Base-by-base conservation (phyloP, 2,329 filamentous ascomycete genomes). In the Cercospora zeae-maydis region DNA sequence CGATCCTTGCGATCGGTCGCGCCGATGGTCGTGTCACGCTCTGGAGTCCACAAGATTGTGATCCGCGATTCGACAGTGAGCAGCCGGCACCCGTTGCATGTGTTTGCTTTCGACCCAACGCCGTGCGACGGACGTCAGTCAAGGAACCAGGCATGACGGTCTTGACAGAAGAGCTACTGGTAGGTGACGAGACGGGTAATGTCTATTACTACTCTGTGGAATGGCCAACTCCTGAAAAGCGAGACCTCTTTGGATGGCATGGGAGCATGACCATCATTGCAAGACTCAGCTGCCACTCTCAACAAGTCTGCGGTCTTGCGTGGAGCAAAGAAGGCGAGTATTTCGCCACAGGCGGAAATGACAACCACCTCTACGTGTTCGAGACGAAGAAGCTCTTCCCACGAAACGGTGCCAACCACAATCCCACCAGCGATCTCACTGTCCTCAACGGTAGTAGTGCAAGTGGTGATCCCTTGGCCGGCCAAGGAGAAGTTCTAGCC, bases 301-400 rank as follows among this genome's bases (percentile, higher is more conserved):
- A 97, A 76, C 93, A 98, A 73, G 88, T 99, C 59, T 99, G 95
- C 72, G 93, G 93, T 1, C 80, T 99, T n/a, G 85, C 90, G 2
- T 98, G 93, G 91, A 93, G 92, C 3, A 80, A 81, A 2, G 86
- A 91, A 70, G 92, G 92, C 3, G 82, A 82, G 2, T 82, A 87
- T 36, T 93, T 99, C 74, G 92, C 91, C 13, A 92, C 91, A 4
- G 93, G 95, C 6, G 92, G 91, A 24, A 98, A 99, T 73, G 95
- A 99, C 79, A 97, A 98, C 72, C 77, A 87, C 2, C 96, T 93
- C 72, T 90, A 88, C 69, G 81, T 98, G 1, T 96, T 96, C 75
- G 86, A 93, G 58, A 83, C 85, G 2, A 81, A 83, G 53, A 82
- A 85, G 42, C 79, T 93, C 16, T 64, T 70, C 39, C 58, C 59